These are phyloP conservation scores for Ophiocordyceps australis DNA, from an alignment of 2,329 filamentous ascomycete species.

Conservation along the genomic window DNA sequence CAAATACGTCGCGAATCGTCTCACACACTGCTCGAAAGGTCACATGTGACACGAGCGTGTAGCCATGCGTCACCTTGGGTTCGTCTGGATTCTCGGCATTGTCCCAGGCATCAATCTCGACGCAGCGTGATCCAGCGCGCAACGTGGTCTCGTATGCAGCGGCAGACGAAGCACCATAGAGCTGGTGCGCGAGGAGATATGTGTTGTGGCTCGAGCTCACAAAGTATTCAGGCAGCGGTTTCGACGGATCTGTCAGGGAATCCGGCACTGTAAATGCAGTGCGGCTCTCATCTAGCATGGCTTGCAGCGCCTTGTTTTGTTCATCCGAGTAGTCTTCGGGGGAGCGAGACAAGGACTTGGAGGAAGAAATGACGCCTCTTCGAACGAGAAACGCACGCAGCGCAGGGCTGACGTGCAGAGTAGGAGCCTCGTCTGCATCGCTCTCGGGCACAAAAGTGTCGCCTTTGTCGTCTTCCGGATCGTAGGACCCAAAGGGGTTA, in stretches of 20 bases:
- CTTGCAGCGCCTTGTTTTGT: slow-evolving; percentile 24
- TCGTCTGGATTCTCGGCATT: slow-evolving; percentile 39
- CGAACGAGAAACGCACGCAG: slow-evolving; percentile 35
- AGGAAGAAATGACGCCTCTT: slow-evolving; percentile 23
- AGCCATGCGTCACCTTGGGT: slow-evolving; percentile 54
- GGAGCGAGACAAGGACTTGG: too few species aligned
- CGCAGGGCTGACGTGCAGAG: slow-evolving; percentile 35
- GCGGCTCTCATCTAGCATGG: slow-evolving; percentile 36
- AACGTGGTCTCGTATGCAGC: slow-evolving; percentile 45
- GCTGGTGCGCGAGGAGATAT: slow-evolving; percentile 51
- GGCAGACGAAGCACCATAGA: slow-evolving; percentile 44
- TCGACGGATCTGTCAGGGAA: slow-evolving; percentile 34
- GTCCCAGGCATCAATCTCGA: slow-evolving; percentile 62
- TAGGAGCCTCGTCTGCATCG: slow-evolving; percentile 29
- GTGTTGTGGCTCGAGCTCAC: slow-evolving; percentile 61
- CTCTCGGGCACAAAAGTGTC: too few species aligned
- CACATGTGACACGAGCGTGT: slow-evolving; percentile 48
- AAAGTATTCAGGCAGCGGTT: slow-evolving; percentile 50
- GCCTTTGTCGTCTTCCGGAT: too few species aligned
- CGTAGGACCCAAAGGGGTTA: slow-evolving; percentile 30
- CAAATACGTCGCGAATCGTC: slow-evolving; percentile 42
- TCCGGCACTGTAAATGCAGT: slow-evolving; percentile 36
- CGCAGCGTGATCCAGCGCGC: slow-evolving; percentile 44
- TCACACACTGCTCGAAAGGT: slow-evolving; percentile 47
- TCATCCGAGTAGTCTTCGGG: slow-evolving; percentile 25